A percentile compares a stretch with the other conserved stretches of the same genome.
These are phyloP conservation scores for Boletus insuetus DNA, from an alignment of 768 basidiomycete species.

Conservation along the genomic window DNA sequence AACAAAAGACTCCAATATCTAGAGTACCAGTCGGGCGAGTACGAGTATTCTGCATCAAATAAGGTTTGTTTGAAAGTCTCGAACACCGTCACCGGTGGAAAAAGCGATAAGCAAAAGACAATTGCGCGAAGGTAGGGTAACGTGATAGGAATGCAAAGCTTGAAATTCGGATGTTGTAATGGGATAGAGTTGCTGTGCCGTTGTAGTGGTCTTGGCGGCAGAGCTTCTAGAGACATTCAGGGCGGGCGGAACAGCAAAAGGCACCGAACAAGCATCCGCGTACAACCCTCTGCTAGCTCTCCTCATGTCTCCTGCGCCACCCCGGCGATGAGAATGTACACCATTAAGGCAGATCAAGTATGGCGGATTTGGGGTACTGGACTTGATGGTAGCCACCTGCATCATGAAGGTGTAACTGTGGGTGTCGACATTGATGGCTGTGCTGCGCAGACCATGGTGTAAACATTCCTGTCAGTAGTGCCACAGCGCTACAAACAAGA, in stretches of 20 bases:
- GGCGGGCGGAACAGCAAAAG: background rate
- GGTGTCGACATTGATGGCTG: background rate
- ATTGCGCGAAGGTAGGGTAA: no score
- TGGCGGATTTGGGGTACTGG: background rate
- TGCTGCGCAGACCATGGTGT: constrained; percentile 10
- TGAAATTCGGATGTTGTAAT: background rate
- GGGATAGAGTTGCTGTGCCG: background rate
- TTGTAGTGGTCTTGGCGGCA: background rate
- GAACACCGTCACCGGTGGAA: no score
- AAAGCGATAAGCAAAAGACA: no score
- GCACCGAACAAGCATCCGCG: background rate
- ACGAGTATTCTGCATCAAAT: no score
- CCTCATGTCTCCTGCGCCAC: background rate
- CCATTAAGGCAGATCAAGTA: background rate
- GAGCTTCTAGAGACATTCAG: background rate
- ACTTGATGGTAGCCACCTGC: background rate
- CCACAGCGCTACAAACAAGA: constrained; percentile 11
- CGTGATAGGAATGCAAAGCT: background rate
- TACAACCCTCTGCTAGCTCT: background rate
- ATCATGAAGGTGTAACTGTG: background rate
- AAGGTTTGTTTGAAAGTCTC: no score
- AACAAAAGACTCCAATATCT: no score
- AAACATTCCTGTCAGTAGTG: constrained; percentile 10
- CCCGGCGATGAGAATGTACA: background rate
- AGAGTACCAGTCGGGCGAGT: no score